Conservation (phyloP, 495 filamentous ascomycete genomes). For the Penicillium lividum region DNA sequence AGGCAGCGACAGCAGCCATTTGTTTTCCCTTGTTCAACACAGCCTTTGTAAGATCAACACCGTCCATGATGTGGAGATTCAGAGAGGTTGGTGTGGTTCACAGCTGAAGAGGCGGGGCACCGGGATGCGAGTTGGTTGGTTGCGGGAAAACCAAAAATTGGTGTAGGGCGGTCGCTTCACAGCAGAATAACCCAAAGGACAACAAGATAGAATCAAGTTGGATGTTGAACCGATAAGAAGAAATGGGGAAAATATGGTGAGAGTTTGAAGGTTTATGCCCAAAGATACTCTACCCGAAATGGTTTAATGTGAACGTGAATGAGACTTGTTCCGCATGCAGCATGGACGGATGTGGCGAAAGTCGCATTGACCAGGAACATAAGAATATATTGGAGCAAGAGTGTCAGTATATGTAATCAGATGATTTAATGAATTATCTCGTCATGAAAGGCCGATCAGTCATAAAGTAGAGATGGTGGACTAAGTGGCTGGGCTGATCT, state of each 20-base stretch:
- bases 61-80: constrained; percentile 62
- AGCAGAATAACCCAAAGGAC: not conserved
- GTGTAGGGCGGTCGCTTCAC: constrained; percentile 8
- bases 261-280: not conserved
- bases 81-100: constrained; percentile 8
- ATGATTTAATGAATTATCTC: not conserved
- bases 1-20: constrained; percentile 60
- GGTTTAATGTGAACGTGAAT: not conserved
- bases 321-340: constrained; percentile 1
- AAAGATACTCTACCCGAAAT: not conserved
- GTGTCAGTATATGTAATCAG: not conserved
- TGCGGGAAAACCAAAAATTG: constrained; percentile 14
- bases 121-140: constrained; percentile 25
- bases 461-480: not conserved
- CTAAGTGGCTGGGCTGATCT: constrained; percentile 1
- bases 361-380: constrained; percentile 4
- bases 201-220: not conserved
- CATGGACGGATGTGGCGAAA: constrained; percentile 4
- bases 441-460: not conserved
- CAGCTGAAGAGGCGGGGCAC: constrained; percentile 30
- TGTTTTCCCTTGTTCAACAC: constrained; percentile 79
- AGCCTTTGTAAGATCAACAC: constrained; percentile 70
- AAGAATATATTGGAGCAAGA: not conserved
- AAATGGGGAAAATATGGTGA: not conserved
- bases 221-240: no score